Conservation (phyloP, 371 early-diverging fungal genomes). For the Mortierella sp. region DNA sequence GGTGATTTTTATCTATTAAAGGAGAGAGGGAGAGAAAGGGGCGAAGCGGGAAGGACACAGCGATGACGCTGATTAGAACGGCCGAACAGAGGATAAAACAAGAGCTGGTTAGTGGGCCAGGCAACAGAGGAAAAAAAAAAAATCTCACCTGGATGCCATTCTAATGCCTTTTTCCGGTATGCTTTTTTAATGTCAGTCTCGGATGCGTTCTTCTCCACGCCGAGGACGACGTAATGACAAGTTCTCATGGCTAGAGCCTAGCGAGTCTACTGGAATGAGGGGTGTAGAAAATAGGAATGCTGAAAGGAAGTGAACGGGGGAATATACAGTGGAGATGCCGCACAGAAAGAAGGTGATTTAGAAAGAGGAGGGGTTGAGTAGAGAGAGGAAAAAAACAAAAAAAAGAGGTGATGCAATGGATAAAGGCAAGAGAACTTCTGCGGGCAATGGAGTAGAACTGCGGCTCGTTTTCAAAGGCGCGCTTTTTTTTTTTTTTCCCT, state of each 20-base stretch:
- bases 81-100: background rate
- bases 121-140: background rate
- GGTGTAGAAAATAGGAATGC: background rate
- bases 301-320: background rate
- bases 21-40: background rate
- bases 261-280: background rate
- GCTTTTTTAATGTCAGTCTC: constrained; percentile 90
- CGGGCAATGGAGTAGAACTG: too few species aligned
- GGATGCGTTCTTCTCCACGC: constrained; percentile 77
- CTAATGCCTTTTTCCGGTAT: constrained; percentile 85
- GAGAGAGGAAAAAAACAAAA: too few species aligned
- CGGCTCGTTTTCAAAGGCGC: too few species aligned
- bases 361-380: too few species aligned
- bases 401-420: too few species aligned
- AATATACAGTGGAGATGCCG: too few species aligned
- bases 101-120: background rate
- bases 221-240: constrained; percentile 94
- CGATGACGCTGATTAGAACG: constrained; percentile 6
- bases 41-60: too few species aligned
- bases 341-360: too few species aligned
- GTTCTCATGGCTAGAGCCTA: constrained; percentile 60
- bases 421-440: too few species aligned
- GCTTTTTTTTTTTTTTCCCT: too few species aligned
- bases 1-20: constrained; percentile 86
- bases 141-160: constrained; percentile 86